phyloP scores from a whole-genome alignment of 768 basidiomycete genomes.

The Macrolepiota albuminosa region DNA sequence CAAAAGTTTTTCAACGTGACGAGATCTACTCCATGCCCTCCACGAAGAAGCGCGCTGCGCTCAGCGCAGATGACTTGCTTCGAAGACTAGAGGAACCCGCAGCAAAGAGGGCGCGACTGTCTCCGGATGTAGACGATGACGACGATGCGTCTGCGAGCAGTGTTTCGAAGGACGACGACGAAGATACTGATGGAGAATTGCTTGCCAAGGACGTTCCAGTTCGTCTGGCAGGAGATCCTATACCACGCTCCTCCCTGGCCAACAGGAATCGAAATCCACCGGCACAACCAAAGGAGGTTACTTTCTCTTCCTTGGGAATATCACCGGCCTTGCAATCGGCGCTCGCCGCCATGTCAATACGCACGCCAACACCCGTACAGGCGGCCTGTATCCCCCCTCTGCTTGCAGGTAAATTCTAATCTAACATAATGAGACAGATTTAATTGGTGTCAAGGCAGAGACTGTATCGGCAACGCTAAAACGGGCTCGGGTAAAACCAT shows the following conservation, averaged over 20 bases:
- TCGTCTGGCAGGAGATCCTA: background rate
- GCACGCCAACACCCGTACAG: slow-evolving; percentile 82
- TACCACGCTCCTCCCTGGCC: slow-evolving; percentile 1
- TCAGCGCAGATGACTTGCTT: slow-evolving; percentile 45
- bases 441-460: slow-evolving; percentile 54
- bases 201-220: background rate
- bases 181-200: slow-evolving; percentile 8
- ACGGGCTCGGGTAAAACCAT: slow-evolving; percentile 98
- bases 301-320: slow-evolving; percentile 58
- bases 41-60: slow-evolving; percentile 21
- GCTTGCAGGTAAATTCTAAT: slow-evolving; percentile 55
- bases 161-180: background rate
- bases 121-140: slow-evolving; percentile 10
- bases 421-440: too few relatives aligned
- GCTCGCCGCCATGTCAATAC: slow-evolving; percentile 80
- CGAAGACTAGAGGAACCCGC: slow-evolving; percentile 38
- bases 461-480: slow-evolving; percentile 97
- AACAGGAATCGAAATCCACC: slow-evolving; percentile 1
- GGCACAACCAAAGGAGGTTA: slow-evolving; percentile 12
- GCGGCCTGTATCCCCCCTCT: slow-evolving; percentile 86
- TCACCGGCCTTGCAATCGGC: slow-evolving; percentile 56
- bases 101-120: slow-evolving; percentile 32
- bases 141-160: background rate
- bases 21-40: slow-evolving; percentile 3
- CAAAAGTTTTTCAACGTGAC: background rate